Evolutionary conservation across 257 asterid species (phyloP).

Genomic region (Osmanthus fragrans): DNA sequence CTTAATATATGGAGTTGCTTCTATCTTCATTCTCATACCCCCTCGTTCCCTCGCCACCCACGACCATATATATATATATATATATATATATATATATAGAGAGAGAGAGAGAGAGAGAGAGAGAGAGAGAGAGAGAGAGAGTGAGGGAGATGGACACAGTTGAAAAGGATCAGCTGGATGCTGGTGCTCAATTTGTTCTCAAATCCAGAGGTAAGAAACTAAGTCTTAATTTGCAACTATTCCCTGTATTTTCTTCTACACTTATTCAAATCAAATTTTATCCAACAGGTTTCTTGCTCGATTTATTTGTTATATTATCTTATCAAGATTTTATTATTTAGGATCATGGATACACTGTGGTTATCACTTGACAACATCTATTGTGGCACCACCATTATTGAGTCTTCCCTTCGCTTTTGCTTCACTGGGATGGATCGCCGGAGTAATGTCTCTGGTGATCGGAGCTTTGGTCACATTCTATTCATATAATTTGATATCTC

Average conservation of each 20-base stretch:
- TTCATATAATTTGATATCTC: constrained; percentile 67
- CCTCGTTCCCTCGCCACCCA: not conserved
- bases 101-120: too few species aligned
- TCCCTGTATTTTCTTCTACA: too few species aligned
- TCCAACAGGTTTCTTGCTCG: too few species aligned
- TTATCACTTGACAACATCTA: constrained; percentile 83
- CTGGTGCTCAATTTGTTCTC: constrained; percentile 91
- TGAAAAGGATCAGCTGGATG: constrained; percentile 50
- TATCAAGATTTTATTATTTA: constrained; percentile 7
- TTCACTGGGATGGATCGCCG: constrained; percentile 75
- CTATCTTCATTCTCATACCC: not conserved
- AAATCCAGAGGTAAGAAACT: constrained; percentile 65
- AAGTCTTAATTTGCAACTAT: too few species aligned
- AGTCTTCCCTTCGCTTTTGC: constrained; percentile 88
- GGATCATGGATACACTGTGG: constrained; percentile 91
- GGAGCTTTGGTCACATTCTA: constrained; percentile 74
- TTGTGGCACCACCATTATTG: constrained; percentile 78
- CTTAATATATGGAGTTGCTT: not conserved
- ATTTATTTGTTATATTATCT: too few species aligned
- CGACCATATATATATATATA: too few species aligned
- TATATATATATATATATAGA: too few species aligned
- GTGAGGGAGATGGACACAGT: not conserved
- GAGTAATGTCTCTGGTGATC: constrained; percentile 45
- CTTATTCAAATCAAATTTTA: too few species aligned
- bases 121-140: too few species aligned